Conservation (phyloP, 768 basidiomycete genomes). For the Crepidotus variabilis region DNA sequence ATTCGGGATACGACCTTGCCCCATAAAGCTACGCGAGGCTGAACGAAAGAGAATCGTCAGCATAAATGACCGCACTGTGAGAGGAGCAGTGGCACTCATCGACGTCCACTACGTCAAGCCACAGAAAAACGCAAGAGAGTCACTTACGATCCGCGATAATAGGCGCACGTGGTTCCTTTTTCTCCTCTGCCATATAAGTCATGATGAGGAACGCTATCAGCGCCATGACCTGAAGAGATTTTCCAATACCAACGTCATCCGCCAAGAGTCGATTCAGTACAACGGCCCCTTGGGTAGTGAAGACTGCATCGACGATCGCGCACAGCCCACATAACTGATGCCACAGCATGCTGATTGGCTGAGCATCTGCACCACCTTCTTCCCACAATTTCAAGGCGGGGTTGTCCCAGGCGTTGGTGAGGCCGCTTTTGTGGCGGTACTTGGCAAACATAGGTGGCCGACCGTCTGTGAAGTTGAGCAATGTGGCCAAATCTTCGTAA, state of each 20-base stretch:
- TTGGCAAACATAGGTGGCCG: slow-evolving; percentile 1
- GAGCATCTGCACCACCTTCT: background rate
- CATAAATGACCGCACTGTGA: no score
- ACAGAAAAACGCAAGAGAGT: background rate
- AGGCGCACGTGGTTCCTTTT: background rate
- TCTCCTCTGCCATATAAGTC: background rate
- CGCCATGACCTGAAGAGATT: slow-evolving; percentile 15
- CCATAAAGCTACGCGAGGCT: background rate
- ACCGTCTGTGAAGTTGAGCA: background rate
- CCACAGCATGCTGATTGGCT: slow-evolving; percentile 1
- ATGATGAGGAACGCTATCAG: slow-evolving; percentile 5
- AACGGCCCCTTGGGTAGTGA: background rate
- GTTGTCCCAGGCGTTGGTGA: background rate
- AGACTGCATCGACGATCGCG: background rate
- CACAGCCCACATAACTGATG: slow-evolving; percentile 5
- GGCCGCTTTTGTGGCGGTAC: background rate
- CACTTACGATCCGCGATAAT: background rate
- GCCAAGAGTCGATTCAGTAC: background rate
- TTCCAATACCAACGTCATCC: slow-evolving; percentile 18
- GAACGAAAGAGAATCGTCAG: no score
- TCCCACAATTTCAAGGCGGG: background rate
- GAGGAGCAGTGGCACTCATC: no score
- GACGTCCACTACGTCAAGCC: background rate
- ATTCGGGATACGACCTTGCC: background rate
- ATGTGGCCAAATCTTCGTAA: background rate